Evolutionary conservation across 768 basidiomycete genomes (phyloP).

Genomic region (Kwoniella europaea): DNA sequence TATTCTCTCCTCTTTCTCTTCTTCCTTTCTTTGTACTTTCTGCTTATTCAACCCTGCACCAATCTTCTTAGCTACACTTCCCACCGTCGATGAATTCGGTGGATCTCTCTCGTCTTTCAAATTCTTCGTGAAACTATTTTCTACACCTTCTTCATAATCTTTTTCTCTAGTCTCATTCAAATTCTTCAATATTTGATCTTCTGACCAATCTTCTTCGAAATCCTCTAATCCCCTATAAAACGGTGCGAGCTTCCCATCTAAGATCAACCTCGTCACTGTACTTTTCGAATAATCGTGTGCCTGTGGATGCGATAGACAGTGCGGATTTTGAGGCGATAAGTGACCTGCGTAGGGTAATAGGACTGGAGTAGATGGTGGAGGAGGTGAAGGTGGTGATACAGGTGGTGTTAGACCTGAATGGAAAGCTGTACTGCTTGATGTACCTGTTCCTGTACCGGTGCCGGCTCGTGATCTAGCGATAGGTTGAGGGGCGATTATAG

Average conservation of each 20-base stretch:
- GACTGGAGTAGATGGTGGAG: slow-evolving; percentile 50
- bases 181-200: slow-evolving; percentile 68
- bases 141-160: slow-evolving; percentile 45
- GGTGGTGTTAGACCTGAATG: slow-evolving; percentile 51
- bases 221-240: slow-evolving; percentile 97
- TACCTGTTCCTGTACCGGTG: neutral
- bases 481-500: slow-evolving; percentile 9
- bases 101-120: slow-evolving; percentile 41
- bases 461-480: slow-evolving; percentile 4
- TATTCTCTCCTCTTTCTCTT: slow-evolving; percentile 41
- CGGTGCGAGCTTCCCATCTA: slow-evolving; percentile 85
- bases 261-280: slow-evolving; percentile 83
- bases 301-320: slow-evolving; percentile 49
- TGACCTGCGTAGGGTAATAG: slow-evolving; percentile 54
- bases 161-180: slow-evolving; percentile 49
- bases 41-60: slow-evolving; percentile 30
- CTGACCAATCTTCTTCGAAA: slow-evolving; percentile 84
- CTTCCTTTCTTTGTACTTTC: slow-evolving; percentile 33
- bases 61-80: slow-evolving; percentile 41
- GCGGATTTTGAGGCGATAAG: slow-evolving; percentile 54
- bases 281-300: slow-evolving; percentile 84
- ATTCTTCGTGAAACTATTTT: slow-evolving; percentile 47
- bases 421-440: slow-evolving; percentile 15
- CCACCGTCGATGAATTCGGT: neutral
- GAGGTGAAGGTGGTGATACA: slow-evolving; percentile 39